A percentile compares a stretch with the other conserved stretches of the same genome.
Conservation (phyloP, 352 stramenopile genomes). For the Globisporangium canariense region DNA sequence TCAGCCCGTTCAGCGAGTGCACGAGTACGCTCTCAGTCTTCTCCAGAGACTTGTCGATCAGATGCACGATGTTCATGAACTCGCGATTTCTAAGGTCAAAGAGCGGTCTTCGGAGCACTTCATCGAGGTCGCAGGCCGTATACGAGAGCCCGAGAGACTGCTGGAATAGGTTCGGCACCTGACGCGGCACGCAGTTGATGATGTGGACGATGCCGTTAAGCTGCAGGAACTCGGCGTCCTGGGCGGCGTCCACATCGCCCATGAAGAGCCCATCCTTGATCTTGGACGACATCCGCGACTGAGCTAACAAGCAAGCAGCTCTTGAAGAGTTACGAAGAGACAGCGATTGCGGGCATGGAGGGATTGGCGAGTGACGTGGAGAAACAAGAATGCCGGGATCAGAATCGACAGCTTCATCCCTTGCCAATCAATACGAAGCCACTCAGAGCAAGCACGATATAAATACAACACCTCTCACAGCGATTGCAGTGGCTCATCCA, state of each 20-base stretch:
- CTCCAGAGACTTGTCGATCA: conserved; percentile 80
- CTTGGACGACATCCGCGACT: conserved; percentile 85
- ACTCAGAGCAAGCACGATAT: conserved; percentile 1
- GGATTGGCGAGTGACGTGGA: background rate
- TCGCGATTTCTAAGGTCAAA: conserved; percentile 85
- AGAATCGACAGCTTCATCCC: conserved; percentile 2
- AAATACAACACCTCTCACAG: conserved; percentile 11
- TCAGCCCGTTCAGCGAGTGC: conserved; percentile 82
- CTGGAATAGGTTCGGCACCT: conserved; percentile 91
- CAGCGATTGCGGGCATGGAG: conserved; percentile 3
- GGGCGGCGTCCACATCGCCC: conserved; percentile 88
- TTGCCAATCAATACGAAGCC: conserved; percentile 1
- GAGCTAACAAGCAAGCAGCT: background rate
- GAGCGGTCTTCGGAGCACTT: conserved; percentile 60
- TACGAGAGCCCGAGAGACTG: conserved; percentile 84
- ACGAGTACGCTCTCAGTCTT: conserved; percentile 86
- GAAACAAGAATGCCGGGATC: background rate
- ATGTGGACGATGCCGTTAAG: conserved; percentile 92
- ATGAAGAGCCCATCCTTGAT: conserved; percentile 95
- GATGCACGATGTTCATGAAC: conserved; percentile 75
- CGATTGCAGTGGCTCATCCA: background rate
- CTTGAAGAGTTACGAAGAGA: background rate
- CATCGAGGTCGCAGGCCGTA: conserved; percentile 61
- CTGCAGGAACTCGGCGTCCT: conserved; percentile 92
- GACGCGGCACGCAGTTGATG: conserved; percentile 88